Base-by-base conservation (phyloP, 306 rosid species). In the Castanea crenata region DNA sequence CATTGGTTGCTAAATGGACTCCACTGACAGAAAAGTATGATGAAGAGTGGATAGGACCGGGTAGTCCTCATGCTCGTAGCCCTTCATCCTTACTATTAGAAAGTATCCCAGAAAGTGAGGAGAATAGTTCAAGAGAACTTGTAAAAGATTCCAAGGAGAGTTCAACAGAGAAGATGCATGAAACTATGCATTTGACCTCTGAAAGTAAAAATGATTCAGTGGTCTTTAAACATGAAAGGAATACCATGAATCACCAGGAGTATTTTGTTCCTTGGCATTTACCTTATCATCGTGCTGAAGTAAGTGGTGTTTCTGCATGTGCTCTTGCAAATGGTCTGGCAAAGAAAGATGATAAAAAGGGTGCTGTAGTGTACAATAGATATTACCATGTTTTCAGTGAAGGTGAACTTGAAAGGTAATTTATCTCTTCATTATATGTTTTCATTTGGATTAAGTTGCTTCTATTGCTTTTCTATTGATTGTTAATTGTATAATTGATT, bases 401-500 rank as follows among this genome's bases (percentile, higher is more conserved):
- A 85, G 99, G 97, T 77, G 96, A 95, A 87, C 99, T 95, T 85
- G 96, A 93, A 90, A 90, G 99, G 99, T 95, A 88, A 82, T 57
- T 4, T 32, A 20, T 31, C 81, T 27, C 57, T 59, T 69, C 56
- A 69, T 71, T 46, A 41, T 5, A 55, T 75, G 18, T 73, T 70
- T 80, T 16, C 18, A 29, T 76, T 67, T 46, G 25, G 74, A 41
- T 73, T 10, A 72, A 65, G 29, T 38, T 19, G n/a, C n/a, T 46
- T 11, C 63, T 14, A 15, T n/a, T 63, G 15, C 12, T 58, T 77
- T 63, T 15, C n/a, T 9, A 13, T 15, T 44, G 59, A 25, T 65
- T 13, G 27, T 25, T 38, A 10, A 35, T 70, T 44, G 69, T 82
- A 57, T 55, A 9, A 27, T 41, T 69, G 56, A 59, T 63, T 55